Base-by-base conservation (phyloP, 2,329 filamentous ascomycete species). In the Neocucurbitaria cava region DNA sequence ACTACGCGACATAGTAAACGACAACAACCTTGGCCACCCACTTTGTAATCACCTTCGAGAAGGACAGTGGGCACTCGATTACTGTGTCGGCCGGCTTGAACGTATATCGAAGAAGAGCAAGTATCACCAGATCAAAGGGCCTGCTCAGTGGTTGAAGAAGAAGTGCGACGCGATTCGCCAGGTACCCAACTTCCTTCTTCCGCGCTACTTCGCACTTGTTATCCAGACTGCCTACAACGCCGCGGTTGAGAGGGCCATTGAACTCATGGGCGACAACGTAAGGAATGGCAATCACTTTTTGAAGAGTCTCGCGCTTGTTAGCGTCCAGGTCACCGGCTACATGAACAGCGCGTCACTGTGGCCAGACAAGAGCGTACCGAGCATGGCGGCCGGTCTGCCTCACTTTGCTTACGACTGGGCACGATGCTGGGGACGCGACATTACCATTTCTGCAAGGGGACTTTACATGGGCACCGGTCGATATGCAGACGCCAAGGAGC, bases 391-490 rank as follows among this genome's bases (percentile, higher is more conserved):
- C 28, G 95, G 95, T 15, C 80, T 99, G 42, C 95, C 95, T 31
- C 95, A 99, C 76, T 99, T 99, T 71, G 86, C 95, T 0, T 89
- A 91, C 8, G 89, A 92, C 66, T 99, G 95, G 93, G 93, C 94
- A 45, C 86, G 95, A 66, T 97, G 94, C 76, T 99, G 95, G 95
- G 95, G 96, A 7, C 89, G 95, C 51, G 95, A 99, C 74, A 92
- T 97, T 11, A 98, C 97, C 75, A 99, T 99, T 60, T 95, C 95
- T 13, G 85, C 96, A 36, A 89, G 95, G 46, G 95, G 95, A 39
- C 82, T 99, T n/a, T 91, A 91, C 64, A 85, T 99, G 31, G 92
- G 91, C 36, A 98, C 94, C 10, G 92, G 92, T 1, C 88, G 95
- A 8, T 96, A 90, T 66, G 86, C 84, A 2, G 93, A 97, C 72